phyloP scores from a whole-genome alignment of 192 early-diverging fungal species.

The Diversispora eburnea region DNA sequence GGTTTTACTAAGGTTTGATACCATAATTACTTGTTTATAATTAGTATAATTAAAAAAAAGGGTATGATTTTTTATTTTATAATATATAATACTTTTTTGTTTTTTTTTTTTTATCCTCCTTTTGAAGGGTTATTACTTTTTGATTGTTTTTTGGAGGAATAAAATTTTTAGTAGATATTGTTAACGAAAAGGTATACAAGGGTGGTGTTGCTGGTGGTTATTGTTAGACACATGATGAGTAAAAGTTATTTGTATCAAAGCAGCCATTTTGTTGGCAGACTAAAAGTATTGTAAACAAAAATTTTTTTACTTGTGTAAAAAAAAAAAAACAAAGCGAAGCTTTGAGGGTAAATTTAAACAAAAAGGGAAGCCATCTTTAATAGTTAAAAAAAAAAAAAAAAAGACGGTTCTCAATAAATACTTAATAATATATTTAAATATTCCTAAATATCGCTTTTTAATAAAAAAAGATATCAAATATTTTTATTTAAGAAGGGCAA shows the following conservation, averaged over 20 bases:
- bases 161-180: background rate
- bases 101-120: background rate
- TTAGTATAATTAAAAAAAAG: background rate
- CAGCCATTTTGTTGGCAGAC: conserved; percentile 19
- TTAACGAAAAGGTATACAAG: conserved; percentile 22
- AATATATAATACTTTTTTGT: background rate
- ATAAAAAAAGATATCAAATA: no score
- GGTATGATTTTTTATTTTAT: background rate
- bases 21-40: background rate
- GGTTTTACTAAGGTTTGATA: background rate
- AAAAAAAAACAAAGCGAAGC: background rate
- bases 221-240: background rate
- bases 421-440: background rate
- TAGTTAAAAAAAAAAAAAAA: background rate
- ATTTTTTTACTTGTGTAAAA: background rate
- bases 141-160: background rate
- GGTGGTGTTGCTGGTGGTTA: background rate
- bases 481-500: no score
- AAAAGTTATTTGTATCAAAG: background rate
- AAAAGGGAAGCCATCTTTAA: conserved; percentile 10
- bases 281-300: background rate
- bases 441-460: no score
- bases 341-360: conserved; percentile 9
- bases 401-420: background rate
- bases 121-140: background rate